Conservation (phyloP, 495 filamentous ascomycete species). For the Lepraria neglecta region DNA sequence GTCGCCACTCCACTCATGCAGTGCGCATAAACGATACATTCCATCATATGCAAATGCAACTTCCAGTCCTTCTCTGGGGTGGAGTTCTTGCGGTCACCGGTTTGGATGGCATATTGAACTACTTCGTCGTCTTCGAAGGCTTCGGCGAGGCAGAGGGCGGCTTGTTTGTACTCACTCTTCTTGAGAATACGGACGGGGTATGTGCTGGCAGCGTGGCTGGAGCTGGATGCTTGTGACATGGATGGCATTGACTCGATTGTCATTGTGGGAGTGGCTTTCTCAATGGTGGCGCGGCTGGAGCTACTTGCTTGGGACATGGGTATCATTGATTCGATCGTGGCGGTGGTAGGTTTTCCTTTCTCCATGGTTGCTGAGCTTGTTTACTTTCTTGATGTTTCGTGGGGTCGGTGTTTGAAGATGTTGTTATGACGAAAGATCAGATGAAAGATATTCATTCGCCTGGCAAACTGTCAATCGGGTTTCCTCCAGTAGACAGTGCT, state of each 20-base stretch:
- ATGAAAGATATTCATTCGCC: neutral
- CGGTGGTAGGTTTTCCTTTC: too few species aligned
- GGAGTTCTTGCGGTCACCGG: conserved; percentile 54
- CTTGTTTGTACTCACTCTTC: conserved; percentile 58
- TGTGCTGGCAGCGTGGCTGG: conserved; percentile 18
- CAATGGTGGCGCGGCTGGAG: conserved; percentile 12
- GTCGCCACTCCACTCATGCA: conserved; percentile 64
- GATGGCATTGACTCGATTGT: conserved; percentile 31
- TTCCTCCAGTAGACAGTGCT: too few species aligned
- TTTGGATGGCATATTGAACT: conserved; percentile 62
- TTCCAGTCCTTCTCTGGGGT: conserved; percentile 61
- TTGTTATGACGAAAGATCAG: neutral
- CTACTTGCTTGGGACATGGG: too few species aligned
- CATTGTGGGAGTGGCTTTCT: conserved; percentile 20
- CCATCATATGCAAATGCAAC: conserved; percentile 66
- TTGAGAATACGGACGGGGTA: conserved; percentile 49
- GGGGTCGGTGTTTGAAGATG: neutral
- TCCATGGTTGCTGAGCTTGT: too few species aligned
- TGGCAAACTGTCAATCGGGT: too few species aligned
- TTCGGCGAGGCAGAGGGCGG: conserved; percentile 60
- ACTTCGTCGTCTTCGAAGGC: conserved; percentile 72
- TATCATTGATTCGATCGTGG: too few species aligned
- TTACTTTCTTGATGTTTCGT: neutral
- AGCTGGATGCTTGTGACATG: conserved; percentile 33
- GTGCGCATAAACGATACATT: conserved; percentile 66